These are phyloP conservation scores for Ganoderma sp. DNA, from an alignment of 1,284 basidiomycete genomes.

Conservation along the genomic window DNA sequence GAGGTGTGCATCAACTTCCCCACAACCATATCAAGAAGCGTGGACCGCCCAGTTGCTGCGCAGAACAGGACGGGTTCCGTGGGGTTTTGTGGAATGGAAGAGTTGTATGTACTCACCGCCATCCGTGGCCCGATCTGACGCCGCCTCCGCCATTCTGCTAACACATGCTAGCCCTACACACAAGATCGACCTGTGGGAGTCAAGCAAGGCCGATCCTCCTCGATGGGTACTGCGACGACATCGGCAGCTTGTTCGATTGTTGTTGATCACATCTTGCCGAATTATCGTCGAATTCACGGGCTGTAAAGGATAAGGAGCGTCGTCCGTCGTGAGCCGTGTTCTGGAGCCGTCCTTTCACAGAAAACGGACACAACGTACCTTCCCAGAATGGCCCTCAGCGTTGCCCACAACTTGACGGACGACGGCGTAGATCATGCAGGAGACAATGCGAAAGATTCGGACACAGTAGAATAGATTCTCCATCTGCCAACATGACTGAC, in stretches of 20 bases:
- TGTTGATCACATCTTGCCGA: neutral
- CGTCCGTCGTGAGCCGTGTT: neutral
- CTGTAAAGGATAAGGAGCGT: too few relatives aligned
- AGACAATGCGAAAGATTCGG: too few relatives aligned
- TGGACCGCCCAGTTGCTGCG: neutral
- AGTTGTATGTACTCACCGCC: neutral
- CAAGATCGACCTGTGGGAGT: neutral
- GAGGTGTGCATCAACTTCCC: neutral
- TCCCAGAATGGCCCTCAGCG: neutral
- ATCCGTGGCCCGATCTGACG: neutral
- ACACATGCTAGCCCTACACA: neutral
- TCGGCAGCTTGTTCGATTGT: constrained; percentile 1
- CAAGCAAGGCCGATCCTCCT: neutral
- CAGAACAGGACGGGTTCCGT: neutral
- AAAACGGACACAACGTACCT: neutral
- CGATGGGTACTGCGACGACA: neutral
- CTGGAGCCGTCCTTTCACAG: neutral
- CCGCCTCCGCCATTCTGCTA: neutral
- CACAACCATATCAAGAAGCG: neutral
- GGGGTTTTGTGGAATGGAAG: constrained; percentile 1
- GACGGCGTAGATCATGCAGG: neutral
- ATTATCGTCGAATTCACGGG: too few relatives aligned
- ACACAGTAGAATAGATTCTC: too few relatives aligned
- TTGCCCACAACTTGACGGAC: neutral
- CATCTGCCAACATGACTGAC: too few relatives aligned